A percentile compares a stretch with the other conserved stretches of the same genome.
Evolutionary conservation across 495 filamentous ascomycete genomes (phyloP).

Genomic region (Aspergillus campestris): DNA sequence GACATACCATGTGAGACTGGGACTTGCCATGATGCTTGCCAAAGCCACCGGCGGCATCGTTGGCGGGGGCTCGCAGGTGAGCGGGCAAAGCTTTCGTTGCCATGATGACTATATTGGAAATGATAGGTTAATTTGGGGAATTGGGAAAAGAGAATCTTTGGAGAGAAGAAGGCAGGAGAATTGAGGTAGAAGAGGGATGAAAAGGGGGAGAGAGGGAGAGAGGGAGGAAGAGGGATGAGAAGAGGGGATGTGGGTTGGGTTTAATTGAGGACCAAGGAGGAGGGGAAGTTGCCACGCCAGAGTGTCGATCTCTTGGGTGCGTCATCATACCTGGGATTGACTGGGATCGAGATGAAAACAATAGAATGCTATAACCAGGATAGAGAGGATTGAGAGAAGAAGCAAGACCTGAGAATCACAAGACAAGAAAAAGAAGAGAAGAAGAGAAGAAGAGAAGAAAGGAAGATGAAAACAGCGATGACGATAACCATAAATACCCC

Average conservation of each 20-base stretch:
- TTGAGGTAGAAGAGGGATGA: neutral
- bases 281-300: no score
- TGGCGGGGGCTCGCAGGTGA: slow-evolving; percentile 62
- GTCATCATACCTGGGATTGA: no score
- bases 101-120: slow-evolving; percentile 51
- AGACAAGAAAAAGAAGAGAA: no score
- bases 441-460: no score
- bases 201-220: slow-evolving; percentile 4
- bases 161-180: neutral
- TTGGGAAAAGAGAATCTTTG: slow-evolving; percentile 4
- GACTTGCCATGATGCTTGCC: slow-evolving; percentile 88
- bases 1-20: slow-evolving; percentile 92
- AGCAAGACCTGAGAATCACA: no score
- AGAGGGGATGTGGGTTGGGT: neutral
- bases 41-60: slow-evolving; percentile 46
- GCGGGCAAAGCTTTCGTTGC: slow-evolving; percentile 63
- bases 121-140: slow-evolving; percentile 4
- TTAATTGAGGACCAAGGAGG: no score
- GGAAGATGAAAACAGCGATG: no score
- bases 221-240: slow-evolving; percentile 1
- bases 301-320: no score
- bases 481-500: no score
- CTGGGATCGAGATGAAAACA: no score
- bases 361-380: no score
- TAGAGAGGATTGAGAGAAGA: no score